Base-by-base conservation (phyloP, 371 early-diverging fungal species). In the Mucor saturninus region DNA sequence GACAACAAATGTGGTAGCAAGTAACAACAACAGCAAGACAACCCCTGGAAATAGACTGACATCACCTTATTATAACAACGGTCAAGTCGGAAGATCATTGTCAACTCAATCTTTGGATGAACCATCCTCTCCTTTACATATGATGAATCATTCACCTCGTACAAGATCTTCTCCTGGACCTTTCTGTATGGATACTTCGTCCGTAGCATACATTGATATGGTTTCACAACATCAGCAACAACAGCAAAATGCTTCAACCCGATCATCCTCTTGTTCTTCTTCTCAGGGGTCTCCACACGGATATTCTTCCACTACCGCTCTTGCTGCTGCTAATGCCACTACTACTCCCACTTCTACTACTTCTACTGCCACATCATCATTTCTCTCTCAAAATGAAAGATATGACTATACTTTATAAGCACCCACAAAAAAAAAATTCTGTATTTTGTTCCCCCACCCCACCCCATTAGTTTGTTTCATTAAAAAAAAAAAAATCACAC, bases 31-130 rank as follows among this genome's bases (percentile, higher is more conserved):
- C 54, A 11, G 39, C 60, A n/a, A 52, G 39, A 15, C 29, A 42
- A 49, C 66, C 66, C 61, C 66, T 61, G 61, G 56, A 50, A 65
- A 54, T 48, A 54, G 55, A 55, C 32, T 54, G 53, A 43, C 55
- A 59, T 54, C 66, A 50, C 49, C 66, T 55, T 65, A 54, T 65
- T 35, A 15, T 21, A 21, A 21, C 21, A 21, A 21, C 21, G 21
- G 21, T 21, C 56, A 55, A 30, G 39, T 38, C 40, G 15, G 46
- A 42, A 3, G 32, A 35, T 54, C 32, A 26, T 48, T 55, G 14
- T 53, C 55, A 54, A 37, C 46, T 48, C 28, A 38, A 15, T 28
- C 48, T 26, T 40, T 46, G 40, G 64, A 64, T 11, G 56, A 55
- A 15, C 59, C 64, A 5, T 58, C 64, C 0, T 56, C 64, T 0